Conservation (phyloP, 768 basidiomycete genomes). For the Termitomyces eurrhizus region DNA sequence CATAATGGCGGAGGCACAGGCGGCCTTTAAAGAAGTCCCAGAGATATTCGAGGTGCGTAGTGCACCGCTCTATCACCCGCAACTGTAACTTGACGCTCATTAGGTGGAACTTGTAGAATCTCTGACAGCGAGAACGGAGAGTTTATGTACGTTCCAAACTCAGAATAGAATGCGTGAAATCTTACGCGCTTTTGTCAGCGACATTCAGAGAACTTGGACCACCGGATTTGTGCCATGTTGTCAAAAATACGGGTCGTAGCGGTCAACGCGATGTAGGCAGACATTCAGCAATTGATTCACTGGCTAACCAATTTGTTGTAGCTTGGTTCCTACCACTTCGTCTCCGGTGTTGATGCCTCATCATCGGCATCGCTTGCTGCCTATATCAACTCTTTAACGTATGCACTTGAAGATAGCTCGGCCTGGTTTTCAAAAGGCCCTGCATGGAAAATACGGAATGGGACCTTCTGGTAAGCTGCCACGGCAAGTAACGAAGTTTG, state of each 20-base stretch:
- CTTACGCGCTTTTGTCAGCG: conserved; percentile 45
- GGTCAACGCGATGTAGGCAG: conserved; percentile 82
- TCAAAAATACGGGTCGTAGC: conserved; percentile 82
- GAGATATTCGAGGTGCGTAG: conserved; percentile 88
- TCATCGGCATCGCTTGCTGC: conserved; percentile 97
- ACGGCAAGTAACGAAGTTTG: neutral
- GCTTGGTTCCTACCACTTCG: conserved; percentile 96
- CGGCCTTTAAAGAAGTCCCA: conserved; percentile 88
- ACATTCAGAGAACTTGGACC: conserved; percentile 97
- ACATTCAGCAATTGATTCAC: neutral
- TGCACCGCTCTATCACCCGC: neutral
- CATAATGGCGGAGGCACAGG: conserved; percentile 54
- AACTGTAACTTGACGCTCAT: conserved; percentile 8
- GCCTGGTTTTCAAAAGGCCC: conserved; percentile 90
- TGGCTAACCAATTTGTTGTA: conserved; percentile 23
- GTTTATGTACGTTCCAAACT: conserved; percentile 60
- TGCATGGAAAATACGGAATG: conserved; percentile 88
- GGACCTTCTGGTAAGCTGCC: conserved; percentile 79
- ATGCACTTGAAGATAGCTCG: conserved; percentile 84
- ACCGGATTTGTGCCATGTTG: conserved; percentile 93
- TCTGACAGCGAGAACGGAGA: conserved; percentile 86
- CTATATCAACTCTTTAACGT: conserved; percentile 98
- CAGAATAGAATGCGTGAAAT: conserved; percentile 5
- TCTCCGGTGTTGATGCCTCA: conserved; percentile 98
- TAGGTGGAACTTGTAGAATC: conserved; percentile 90